phyloP scores from a whole-genome alignment of 768 basidiomycete genomes.

The Boletus rubroflammeus region DNA sequence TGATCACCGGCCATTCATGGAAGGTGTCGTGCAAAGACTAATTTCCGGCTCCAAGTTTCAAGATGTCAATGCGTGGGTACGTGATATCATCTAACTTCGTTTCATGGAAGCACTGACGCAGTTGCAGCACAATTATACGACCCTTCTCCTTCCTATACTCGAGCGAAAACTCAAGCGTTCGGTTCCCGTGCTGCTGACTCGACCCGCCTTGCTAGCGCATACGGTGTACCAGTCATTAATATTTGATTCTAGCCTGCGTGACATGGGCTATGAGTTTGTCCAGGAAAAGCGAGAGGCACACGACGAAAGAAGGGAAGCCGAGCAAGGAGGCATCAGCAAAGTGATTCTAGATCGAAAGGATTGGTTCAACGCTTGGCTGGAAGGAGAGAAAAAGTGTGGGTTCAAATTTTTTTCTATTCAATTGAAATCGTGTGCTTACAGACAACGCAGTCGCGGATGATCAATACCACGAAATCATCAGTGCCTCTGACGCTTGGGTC shows the following conservation, averaged over 20 bases:
- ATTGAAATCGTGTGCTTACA: neutral
- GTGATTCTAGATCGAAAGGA: conserved; percentile 77
- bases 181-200: conserved; percentile 66
- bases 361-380: conserved; percentile 91
- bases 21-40: conserved; percentile 66
- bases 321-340: conserved; percentile 78
- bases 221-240: conserved; percentile 89
- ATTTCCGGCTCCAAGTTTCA: conserved; percentile 60
- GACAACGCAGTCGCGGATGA: conserved; percentile 68
- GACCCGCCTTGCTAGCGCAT: conserved; percentile 87
- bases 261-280: conserved; percentile 65
- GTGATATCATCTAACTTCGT: conserved; percentile 16
- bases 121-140: conserved; percentile 77
- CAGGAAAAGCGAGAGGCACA: conserved; percentile 17
- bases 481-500: conserved; percentile 79
- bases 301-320: conserved; percentile 19
- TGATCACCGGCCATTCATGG: conserved; percentile 82
- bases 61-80: conserved; percentile 72
- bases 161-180: conserved; percentile 72
- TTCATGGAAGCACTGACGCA: neutral
- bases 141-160: conserved; percentile 73
- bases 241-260: conserved; percentile 77
- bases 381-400: conserved; percentile 87
- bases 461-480: conserved; percentile 83
- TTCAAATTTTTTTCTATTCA: conserved; percentile 1